Evolutionary conservation across 2,329 filamentous ascomycete genomes (phyloP).

Genomic region (Aspergillus phoenicis): DNA sequence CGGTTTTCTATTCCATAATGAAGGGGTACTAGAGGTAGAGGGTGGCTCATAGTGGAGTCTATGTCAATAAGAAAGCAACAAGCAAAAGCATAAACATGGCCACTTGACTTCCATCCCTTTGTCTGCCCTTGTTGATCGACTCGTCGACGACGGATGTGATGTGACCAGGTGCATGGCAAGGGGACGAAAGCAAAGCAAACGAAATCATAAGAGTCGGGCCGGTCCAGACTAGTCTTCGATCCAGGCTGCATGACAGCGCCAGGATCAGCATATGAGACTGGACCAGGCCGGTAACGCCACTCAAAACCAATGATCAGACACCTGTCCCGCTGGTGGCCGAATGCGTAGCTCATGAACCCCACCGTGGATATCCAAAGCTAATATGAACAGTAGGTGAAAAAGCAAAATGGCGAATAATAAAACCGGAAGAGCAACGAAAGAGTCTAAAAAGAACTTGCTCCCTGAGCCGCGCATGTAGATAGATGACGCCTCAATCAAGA

Average conservation of each 20-base stretch:
- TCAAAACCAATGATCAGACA: slow-evolving; percentile 12
- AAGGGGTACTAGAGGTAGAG: not conserved
- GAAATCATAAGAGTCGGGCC: not conserved
- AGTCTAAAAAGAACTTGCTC: slow-evolving; percentile 4
- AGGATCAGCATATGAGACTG: not conserved
- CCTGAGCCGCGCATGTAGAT: slow-evolving; percentile 3
- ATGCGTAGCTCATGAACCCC: slow-evolving; percentile 21
- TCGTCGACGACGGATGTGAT: not conserved
- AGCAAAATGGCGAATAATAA: not conserved
- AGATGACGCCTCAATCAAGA: slow-evolving; percentile 3
- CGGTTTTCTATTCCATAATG: not conserved
- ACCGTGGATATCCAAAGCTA: slow-evolving; percentile 19
- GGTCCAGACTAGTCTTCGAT: slow-evolving; percentile 2
- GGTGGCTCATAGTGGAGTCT: not conserved
- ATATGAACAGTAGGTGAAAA: slow-evolving; percentile 9
- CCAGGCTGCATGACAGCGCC: not conserved
- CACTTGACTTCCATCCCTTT: not conserved
- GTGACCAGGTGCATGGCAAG: not conserved
- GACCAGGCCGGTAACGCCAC: slow-evolving; percentile 9
- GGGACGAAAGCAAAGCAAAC: not conserved
- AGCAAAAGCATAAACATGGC: not conserved
- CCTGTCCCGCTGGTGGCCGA: slow-evolving; percentile 19
- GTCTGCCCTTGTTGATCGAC: not conserved
- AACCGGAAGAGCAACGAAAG: not conserved
- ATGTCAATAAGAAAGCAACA: not conserved